Conservation (phyloP, 495 filamentous ascomycete genomes). For the Pyrenula aspistea region DNA sequence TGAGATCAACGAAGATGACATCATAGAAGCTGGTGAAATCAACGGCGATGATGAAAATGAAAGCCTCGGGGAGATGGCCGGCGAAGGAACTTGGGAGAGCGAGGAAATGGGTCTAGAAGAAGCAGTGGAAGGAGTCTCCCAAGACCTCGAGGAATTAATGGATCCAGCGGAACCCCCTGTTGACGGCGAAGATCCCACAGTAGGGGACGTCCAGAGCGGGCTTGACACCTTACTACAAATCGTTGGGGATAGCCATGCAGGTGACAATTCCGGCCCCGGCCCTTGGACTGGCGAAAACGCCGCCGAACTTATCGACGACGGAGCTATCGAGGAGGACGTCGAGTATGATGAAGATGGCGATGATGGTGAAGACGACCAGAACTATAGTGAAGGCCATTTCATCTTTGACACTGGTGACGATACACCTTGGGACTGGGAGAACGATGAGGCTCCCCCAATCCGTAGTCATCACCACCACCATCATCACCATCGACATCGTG, state of each 20-base stretch:
- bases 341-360: slow-evolving; percentile 40
- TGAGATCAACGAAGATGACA: slow-evolving; percentile 45
- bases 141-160: neutral
- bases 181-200: neutral
- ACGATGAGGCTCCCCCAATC: slow-evolving; percentile 31
- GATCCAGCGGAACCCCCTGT: neutral
- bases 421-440: slow-evolving; percentile 41
- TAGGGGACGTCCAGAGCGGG: neutral
- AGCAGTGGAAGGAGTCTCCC: slow-evolving; percentile 27
- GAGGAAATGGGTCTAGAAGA: slow-evolving; percentile 34
- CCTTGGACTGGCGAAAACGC: slow-evolving; percentile 1
- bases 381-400: slow-evolving; percentile 57
- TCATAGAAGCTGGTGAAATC: slow-evolving; percentile 40
- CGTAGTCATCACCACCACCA: slow-evolving; percentile 33
- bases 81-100: slow-evolving; percentile 49
- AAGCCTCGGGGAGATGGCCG: slow-evolving; percentile 36
- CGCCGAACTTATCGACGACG: neutral
- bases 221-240: neutral
- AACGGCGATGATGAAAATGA: slow-evolving; percentile 55
- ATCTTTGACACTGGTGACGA: slow-evolving; percentile 11
- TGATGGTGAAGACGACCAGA: slow-evolving; percentile 60
- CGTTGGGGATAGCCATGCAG: neutral
- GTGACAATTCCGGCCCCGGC: neutral
- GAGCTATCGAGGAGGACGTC: slow-evolving; percentile 5
- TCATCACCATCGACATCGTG: slow-evolving; percentile 28